Conservation (phyloP, 2,329 filamentous ascomycete species). For the Shiraia bambusicola region DNA sequence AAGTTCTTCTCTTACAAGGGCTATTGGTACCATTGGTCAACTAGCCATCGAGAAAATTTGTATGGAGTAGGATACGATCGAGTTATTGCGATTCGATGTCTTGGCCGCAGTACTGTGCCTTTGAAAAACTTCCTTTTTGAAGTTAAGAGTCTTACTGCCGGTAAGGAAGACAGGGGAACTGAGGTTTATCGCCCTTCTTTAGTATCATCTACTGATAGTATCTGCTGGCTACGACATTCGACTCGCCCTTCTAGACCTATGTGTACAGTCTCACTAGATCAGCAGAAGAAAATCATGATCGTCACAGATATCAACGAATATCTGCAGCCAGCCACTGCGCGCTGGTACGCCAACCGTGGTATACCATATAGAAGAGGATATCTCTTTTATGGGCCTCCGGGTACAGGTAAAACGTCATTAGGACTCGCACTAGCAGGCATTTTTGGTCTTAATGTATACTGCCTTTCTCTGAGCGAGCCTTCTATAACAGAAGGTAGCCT, state of each 20-base stretch:
- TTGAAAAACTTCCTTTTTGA: conserved; percentile 51
- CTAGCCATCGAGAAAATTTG: conserved; percentile 37
- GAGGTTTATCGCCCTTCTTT: conserved; percentile 41
- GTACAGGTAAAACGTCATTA: conserved; percentile 69
- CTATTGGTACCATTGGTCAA: conserved; percentile 44
- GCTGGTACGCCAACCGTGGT: conserved; percentile 80
- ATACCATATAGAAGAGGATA: conserved; percentile 87
- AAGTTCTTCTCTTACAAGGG: conserved; percentile 50
- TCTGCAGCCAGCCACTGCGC: conserved; percentile 66
- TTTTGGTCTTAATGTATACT: conserved; percentile 51
- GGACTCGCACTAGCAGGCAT: conserved; percentile 48
- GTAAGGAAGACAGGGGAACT: conserved; percentile 48
- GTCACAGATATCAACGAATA: conserved; percentile 77
- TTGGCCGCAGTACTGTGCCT: conserved; percentile 51
- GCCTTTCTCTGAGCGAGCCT: conserved; percentile 61
- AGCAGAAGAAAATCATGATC: conserved; percentile 64
- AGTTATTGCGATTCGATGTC: conserved; percentile 48
- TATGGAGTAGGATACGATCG: conserved; percentile 42
- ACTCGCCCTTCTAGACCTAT: conserved; percentile 69
- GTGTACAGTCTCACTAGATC: conserved; percentile 72
- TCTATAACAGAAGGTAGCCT: conserved; percentile 69
- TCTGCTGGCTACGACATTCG: conserved; percentile 44
- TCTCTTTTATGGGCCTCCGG: conserved; percentile 76
- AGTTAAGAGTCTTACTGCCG: conserved; percentile 49
- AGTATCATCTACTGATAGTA: conserved; percentile 4